These are phyloP conservation scores for Fusarium sterilihyphosum DNA, from an alignment of 2,329 filamentous ascomycete species.

Conservation along the genomic window DNA sequence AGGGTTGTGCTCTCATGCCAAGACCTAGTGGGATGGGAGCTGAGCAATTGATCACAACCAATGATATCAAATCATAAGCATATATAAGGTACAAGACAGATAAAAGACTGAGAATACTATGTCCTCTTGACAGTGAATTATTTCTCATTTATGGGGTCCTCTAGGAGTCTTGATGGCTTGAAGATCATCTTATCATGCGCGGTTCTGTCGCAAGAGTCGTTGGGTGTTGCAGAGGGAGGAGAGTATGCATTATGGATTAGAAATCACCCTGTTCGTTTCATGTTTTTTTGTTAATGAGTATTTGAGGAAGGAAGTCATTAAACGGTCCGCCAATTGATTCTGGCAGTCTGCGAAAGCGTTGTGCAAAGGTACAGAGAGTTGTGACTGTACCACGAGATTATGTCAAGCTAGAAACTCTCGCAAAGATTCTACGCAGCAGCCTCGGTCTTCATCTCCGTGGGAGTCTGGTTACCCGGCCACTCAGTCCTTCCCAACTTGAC, in stretches of 20 bases:
- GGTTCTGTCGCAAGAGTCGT: background rate
- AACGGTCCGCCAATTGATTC: background rate
- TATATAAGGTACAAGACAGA: background rate
- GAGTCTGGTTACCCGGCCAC: constrained; percentile 53
- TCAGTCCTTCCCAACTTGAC: constrained; percentile 72
- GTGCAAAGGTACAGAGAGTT: background rate
- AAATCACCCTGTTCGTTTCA: background rate
- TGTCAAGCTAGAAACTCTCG: background rate
- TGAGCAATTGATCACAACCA: background rate
- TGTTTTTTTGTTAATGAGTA: background rate
- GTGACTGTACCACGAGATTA: background rate
- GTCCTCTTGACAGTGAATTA: background rate
- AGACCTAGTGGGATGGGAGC: background rate
- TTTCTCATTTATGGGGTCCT: background rate
- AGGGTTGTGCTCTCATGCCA: background rate
- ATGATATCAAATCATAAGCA: background rate
- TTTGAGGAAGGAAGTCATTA: background rate
- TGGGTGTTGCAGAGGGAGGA: background rate
- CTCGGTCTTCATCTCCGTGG: constrained; percentile 14
- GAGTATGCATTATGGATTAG: background rate
- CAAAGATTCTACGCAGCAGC: background rate
- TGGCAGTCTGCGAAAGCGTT: background rate
- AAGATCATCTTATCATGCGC: too few species aligned
- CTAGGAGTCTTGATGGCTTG: background rate
- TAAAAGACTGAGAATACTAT: too few species aligned